These are phyloP conservation scores for Acephala macrosclerotiorum DNA, from an alignment of 2,329 filamentous ascomycete species.

Conservation along the genomic window DNA sequence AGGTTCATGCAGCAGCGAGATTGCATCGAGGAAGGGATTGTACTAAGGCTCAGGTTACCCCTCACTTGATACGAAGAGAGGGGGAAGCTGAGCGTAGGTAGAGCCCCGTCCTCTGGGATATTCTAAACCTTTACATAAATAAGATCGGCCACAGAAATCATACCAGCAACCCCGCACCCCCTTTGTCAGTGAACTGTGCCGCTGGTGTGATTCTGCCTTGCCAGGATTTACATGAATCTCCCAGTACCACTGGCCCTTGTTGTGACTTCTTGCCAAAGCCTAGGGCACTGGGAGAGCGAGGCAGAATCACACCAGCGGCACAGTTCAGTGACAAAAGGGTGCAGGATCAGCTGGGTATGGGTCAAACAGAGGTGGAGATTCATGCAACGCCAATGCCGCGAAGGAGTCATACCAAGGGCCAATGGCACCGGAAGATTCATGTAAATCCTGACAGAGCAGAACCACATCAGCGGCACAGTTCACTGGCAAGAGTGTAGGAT, in stretches of 20 bases:
- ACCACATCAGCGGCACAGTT: too few species aligned
- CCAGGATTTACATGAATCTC: slow-evolving; percentile 27
- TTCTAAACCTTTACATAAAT: slow-evolving; percentile 25
- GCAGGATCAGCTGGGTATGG: too few species aligned
- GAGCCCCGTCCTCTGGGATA: slow-evolving; percentile 23
- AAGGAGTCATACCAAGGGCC: too few species aligned
- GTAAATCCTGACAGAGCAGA: too few species aligned
- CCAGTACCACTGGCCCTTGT: slow-evolving; percentile 14
- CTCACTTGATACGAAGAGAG: slow-evolving; percentile 24
- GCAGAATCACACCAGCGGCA: too few species aligned
- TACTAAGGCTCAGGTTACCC: slow-evolving; percentile 21
- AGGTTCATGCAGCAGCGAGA: slow-evolving; percentile 24
- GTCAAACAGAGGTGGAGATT: too few species aligned
- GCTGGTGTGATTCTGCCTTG: slow-evolving; percentile 16
- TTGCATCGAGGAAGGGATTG: slow-evolving; percentile 18
- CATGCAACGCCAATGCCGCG: too few species aligned
- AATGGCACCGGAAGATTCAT: too few species aligned
- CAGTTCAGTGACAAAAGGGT: too few species aligned
- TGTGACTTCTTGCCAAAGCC: slow-evolving; percentile 13
- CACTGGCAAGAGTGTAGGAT: too few species aligned
- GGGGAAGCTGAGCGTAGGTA: slow-evolving; percentile 23
- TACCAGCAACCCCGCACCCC: background rate
- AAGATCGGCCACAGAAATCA: slow-evolving; percentile 13
- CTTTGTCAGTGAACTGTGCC: slow-evolving; percentile 19
- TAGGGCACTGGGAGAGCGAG: too few species aligned